Evolutionary conservation across 1,284 basidiomycete species (phyloP).

Genomic region (Uromyces viciae-fabae): DNA sequence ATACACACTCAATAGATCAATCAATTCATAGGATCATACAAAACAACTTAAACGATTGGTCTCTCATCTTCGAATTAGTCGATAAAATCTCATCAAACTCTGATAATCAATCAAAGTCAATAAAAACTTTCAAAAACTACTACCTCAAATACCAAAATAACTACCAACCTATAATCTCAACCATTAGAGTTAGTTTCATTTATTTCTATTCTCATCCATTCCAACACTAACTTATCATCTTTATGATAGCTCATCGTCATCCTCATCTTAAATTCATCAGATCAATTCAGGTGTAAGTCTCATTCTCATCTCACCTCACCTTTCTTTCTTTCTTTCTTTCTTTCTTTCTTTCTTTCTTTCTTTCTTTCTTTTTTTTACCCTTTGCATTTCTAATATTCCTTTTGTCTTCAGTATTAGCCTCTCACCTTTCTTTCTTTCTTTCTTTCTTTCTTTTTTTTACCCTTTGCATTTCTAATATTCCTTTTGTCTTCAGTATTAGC

Average conservation of each 20-base stretch:
- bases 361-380: background rate
- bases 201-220: conserved; percentile 51
- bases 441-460: background rate
- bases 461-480: background rate
- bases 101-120: no score
- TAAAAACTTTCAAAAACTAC: no score
- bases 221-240: conserved; percentile 50
- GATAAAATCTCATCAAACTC: no score
- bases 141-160: conserved; percentile 48
- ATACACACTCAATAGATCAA: no score
- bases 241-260: conserved; percentile 29
- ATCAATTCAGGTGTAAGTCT: conserved; percentile 29
- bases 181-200: conserved; percentile 47
- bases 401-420: conserved; percentile 2
- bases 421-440: background rate
- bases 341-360: background rate
- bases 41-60: no score
- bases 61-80: no score
- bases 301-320: background rate
- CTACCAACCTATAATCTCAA: conserved; percentile 50
- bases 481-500: conserved; percentile 1
- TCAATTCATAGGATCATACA: no score
- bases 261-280: conserved; percentile 33
- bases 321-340: no score
- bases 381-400: background rate